Base-by-base conservation (phyloP, 2,329 filamentous ascomycete species). In the Scytalidium sp. region DNA sequence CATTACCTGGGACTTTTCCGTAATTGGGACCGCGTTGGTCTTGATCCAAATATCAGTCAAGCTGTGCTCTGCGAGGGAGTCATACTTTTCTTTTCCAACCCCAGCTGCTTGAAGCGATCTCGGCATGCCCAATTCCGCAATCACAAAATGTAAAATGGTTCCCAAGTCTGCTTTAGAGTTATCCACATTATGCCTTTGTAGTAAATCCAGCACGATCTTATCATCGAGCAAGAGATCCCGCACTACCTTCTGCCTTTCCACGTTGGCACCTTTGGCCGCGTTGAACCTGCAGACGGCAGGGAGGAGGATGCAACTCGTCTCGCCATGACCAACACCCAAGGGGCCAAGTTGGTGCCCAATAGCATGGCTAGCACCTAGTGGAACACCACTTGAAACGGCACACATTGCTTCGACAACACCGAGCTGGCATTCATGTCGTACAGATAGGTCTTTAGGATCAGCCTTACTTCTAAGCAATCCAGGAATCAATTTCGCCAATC, bases 251-350 rank as follows among this genome's bases (percentile, higher is more conserved):
- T 56, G 49, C 23, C 49, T 43, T 11, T 44, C 6, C n/a, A 7
- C 45, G 13, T 71, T 70, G 44, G 70, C 62, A 36, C 32, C 32
- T n/a, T 36, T 36, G 29, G 59, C 62, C 2, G 68, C 66, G 50
- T 83, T 84, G 60, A 70, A 83, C 57, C 74, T 76, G 59, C 75
- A 78, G 4, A 83, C 79, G 1, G 76, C 73, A 0, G 79, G 78
- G 41, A 75, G 68, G 47, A 80, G 67, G 42, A 76, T 74, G 57
- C 73, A 83, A 55, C 74, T 79, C 22, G 79, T 83, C 59, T 81
- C 79, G 7, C 79, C 80, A 57, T 84, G 79, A 0, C 76, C 73
- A 2, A 83, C 79, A 0, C 79, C 79, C 3, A 79, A 60, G 0
- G 79, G 79, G 0, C 62, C 64, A 46, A 76, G 52, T 46, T 70